phyloP scores from a whole-genome alignment of 2,329 filamentous ascomycete species.

The Tetracladium maxilliforme region DNA sequence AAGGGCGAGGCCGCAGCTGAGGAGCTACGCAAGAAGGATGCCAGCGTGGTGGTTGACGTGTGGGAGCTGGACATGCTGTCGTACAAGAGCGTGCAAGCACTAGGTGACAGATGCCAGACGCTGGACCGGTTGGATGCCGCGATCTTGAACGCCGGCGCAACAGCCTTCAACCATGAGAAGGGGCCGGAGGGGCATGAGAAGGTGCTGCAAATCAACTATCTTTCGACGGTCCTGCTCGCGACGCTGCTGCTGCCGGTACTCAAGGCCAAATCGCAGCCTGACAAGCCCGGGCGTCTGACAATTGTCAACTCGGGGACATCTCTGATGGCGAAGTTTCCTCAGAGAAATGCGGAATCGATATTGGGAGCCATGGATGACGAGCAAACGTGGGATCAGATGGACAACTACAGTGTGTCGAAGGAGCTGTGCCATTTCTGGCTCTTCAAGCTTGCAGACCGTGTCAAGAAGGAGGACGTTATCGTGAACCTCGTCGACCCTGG shows the following conservation, averaged over 20 bases:
- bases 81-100: constrained; percentile 26
- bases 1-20: constrained; percentile 26
- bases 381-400: constrained; percentile 1
- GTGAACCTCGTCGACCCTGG: constrained; percentile 10
- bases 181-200: constrained; percentile 20
- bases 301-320: constrained; percentile 15
- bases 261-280: constrained; percentile 7
- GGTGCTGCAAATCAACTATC: constrained; percentile 22
- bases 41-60: constrained; percentile 24
- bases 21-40: constrained; percentile 14
- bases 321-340: constrained; percentile 7
- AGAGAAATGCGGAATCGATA: constrained; percentile 2
- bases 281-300: constrained; percentile 12
- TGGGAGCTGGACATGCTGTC: constrained; percentile 32
- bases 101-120: constrained; percentile 18
- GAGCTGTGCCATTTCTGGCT: constrained; percentile 6
- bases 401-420: constrained; percentile 3
- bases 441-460: constrained; percentile 5
- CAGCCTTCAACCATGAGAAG: too few relatives aligned
- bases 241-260: constrained; percentile 16
- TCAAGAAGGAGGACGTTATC: constrained; percentile 8
- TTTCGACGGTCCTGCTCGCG: constrained; percentile 17
- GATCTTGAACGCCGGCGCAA: constrained; percentile 27
- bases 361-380: constrained; percentile 3
- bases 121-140: constrained; percentile 24